These are phyloP conservation scores for Colletotrichum aenigma DNA, from an alignment of 2,329 filamentous ascomycete genomes.

Conservation along the genomic window DNA sequence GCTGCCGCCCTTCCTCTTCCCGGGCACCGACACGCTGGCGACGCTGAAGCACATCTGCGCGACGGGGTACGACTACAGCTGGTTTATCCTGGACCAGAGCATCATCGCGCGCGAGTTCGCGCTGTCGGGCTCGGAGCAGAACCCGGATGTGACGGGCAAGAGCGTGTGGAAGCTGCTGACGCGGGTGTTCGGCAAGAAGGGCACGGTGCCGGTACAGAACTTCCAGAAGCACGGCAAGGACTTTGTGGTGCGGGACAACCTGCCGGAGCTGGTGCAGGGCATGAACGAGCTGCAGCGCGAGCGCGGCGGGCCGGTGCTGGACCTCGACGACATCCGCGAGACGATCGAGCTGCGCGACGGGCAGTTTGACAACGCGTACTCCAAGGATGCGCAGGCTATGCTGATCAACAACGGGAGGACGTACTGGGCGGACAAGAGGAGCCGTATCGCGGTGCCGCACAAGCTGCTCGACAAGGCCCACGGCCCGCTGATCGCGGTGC, in stretches of 20 bases:
- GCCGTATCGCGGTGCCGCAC: constrained; percentile 58
- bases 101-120: constrained; percentile 68
- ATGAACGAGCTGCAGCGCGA: constrained; percentile 62
- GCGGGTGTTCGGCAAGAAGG: constrained; percentile 56
- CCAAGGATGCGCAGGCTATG: constrained; percentile 67
- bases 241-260: constrained; percentile 62
- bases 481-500: constrained; percentile 64
- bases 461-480: constrained; percentile 56
- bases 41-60: constrained; percentile 64
- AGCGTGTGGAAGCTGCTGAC: constrained; percentile 56
- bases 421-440: constrained; percentile 59
- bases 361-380: constrained; percentile 60
- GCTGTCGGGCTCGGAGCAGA: constrained; percentile 67
- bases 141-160: constrained; percentile 64
- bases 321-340: constrained; percentile 46
- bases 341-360: constrained; percentile 57
- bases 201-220: constrained; percentile 59
- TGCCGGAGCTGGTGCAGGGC: constrained; percentile 57
- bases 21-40: constrained; percentile 60
- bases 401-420: constrained; percentile 60
- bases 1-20: constrained; percentile 60
- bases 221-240: constrained; percentile 64
- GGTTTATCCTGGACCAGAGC: constrained; percentile 63
- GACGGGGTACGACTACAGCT: constrained; percentile 67
- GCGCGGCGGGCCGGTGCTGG: constrained; percentile 50